These are phyloP conservation scores for Sonneratia alba DNA, from an alignment of 345 rosid species.

Conservation along the genomic window DNA sequence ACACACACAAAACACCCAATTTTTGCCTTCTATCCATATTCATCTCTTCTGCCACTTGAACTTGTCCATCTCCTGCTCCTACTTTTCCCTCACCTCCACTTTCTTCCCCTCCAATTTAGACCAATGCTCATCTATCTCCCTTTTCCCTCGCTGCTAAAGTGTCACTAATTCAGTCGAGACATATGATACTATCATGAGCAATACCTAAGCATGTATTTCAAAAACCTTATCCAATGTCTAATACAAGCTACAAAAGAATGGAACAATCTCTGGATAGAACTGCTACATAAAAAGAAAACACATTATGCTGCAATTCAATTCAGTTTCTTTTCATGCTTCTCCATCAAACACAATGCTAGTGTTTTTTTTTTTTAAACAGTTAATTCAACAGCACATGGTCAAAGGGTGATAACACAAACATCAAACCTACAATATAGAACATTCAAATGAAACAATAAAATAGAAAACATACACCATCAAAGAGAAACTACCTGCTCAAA, in stretches of 20 bases:
- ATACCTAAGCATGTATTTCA: neutral
- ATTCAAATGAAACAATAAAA: neutral
- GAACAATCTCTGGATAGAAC: neutral
- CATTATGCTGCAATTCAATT: no score
- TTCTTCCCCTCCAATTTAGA: no score
- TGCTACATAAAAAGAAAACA: neutral
- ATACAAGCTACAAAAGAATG: no score
- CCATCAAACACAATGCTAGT: neutral
- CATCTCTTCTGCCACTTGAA: no score
- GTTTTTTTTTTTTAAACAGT: no score
- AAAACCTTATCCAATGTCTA: neutral
- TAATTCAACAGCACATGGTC: neutral
- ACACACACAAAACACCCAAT: no score
- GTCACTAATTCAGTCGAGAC: no score
- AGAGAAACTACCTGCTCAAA: conserved; percentile 66
- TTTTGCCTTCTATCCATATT: no score
- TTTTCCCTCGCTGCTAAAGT: no score
- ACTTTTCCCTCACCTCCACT: no score
- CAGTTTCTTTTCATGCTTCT: neutral
- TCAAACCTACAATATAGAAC: neutral
- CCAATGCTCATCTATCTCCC: no score
- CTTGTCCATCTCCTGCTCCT: no score
- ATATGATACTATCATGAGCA: neutral
- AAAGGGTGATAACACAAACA: neutral
- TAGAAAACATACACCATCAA: neutral